A percentile compares a stretch with the other conserved stretches of the same genome.
These are phyloP conservation scores for Tetradesmus obliquus DNA, from an alignment of 139 green algal genomes.

Conservation along the genomic window DNA sequence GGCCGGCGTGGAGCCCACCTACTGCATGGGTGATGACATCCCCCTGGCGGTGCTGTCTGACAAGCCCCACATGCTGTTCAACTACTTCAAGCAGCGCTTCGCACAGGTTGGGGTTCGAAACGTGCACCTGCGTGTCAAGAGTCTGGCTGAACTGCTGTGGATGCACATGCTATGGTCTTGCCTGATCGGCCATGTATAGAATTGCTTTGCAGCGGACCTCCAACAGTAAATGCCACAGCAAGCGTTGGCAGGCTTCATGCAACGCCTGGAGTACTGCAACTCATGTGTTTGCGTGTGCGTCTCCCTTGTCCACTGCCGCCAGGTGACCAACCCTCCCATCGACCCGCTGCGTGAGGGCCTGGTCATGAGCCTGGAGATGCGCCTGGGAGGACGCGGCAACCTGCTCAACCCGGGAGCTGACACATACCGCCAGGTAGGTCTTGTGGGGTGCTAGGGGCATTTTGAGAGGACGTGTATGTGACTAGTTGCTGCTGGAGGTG, in stretches of 20 bases:
- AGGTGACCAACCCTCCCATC: slow-evolving; percentile 99
- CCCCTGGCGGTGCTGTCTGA: slow-evolving; percentile 94
- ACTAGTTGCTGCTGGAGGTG: slow-evolving; percentile 83
- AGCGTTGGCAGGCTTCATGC: too few species aligned
- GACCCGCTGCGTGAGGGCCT: slow-evolving; percentile 98
- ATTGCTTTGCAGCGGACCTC: too few species aligned
- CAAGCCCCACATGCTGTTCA: slow-evolving; percentile 92
- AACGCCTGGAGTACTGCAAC: too few species aligned
- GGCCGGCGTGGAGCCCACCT: slow-evolving; percentile 94
- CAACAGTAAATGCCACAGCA: too few species aligned
- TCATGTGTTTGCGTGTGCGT: neutral
- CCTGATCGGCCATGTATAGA: too few species aligned
- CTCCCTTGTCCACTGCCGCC: neutral
- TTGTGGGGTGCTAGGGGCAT: slow-evolving; percentile 36
- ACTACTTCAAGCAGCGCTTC: slow-evolving; percentile 99
- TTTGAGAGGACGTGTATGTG: neutral
- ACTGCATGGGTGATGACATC: slow-evolving; percentile 99
- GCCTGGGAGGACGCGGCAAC: slow-evolving; percentile 95
- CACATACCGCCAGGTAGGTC: slow-evolving; percentile 73
- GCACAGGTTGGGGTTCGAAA: slow-evolving; percentile 79
- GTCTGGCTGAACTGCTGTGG: too few species aligned
- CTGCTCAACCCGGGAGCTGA: slow-evolving; percentile 86
- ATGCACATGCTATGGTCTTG: too few species aligned
- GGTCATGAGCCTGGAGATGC: slow-evolving; percentile 98
- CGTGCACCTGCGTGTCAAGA: neutral